Evolutionary conservation across 1,284 basidiomycete genomes (phyloP).

Genomic region (Boletellus sp.): DNA sequence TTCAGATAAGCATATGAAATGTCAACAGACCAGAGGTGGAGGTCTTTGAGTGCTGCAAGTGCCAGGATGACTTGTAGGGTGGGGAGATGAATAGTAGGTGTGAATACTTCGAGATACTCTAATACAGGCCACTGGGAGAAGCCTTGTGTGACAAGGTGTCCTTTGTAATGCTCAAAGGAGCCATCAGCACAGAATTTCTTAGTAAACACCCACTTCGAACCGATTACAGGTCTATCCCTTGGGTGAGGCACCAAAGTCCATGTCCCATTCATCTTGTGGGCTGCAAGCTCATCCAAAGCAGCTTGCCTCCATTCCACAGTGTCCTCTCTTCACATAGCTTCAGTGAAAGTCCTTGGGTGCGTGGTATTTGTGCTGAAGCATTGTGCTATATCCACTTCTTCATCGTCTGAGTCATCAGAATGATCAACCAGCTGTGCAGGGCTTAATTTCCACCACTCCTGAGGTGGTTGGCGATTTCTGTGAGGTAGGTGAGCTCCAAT

Average conservation of each 20-base stretch:
- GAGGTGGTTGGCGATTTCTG: neutral
- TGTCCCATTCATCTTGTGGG: too few relatives aligned
- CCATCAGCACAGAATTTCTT: too few relatives aligned
- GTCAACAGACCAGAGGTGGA: too few relatives aligned
- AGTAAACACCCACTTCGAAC: slow-evolving; percentile 14
- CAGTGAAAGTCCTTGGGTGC: too few relatives aligned
- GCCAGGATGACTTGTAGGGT: neutral
- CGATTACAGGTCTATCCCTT: too few relatives aligned
- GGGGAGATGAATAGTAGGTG: neutral
- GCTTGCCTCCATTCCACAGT: slow-evolving; percentile 13
- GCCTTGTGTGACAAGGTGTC: too few relatives aligned
- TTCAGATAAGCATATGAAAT: too few relatives aligned
- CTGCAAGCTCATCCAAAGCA: slow-evolving; percentile 15
- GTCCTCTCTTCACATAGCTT: neutral
- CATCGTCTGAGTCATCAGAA: too few relatives aligned
- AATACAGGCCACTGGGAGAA: neutral
- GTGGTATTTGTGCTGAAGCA: too few relatives aligned
- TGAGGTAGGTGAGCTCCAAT: neutral
- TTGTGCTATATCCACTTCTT: too few relatives aligned
- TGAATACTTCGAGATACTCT: neutral
- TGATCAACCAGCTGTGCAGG: too few relatives aligned
- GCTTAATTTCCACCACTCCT: slow-evolving; percentile 3
- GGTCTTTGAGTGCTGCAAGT: too few relatives aligned
- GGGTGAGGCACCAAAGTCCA: slow-evolving; percentile 8
- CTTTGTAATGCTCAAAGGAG: slow-evolving; percentile 6